Base-by-base conservation (phyloP, 306 rosid species). In the Lathyrus tuberosus region DNA sequence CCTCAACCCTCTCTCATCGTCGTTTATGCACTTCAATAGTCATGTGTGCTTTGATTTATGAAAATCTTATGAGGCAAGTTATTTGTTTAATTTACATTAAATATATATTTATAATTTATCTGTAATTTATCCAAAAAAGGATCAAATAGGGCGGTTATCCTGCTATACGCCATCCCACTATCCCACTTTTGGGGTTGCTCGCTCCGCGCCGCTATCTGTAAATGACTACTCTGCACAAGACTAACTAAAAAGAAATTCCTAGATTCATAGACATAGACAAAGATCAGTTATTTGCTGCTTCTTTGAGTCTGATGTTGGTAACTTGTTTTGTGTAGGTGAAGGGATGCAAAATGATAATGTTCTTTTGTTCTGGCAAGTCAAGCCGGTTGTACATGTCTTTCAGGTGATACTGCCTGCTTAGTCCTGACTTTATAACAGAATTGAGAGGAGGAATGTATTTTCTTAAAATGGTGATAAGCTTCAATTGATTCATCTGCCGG, bases 311-410 rank as follows among this genome's bases (percentile, higher is more conserved):
- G 69, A 71, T 73, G 35, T 24, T 70, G 41, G 31, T 62, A 2
- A 66, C 56, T 20, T 18, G 16, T 67, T 77, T 54, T 69, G 77
- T 83, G 81, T 61, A 91, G 96, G 87, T 67, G 96, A 91, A 73
- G 81, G 89, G 82, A 73, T 80, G 83, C 85, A 82, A 70, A 84
- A 82, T 75, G 91, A 79, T 67, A 83, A 87, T 4, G 76, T 94
- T 71, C 96, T 94, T 74, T 80, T 94, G 84, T 94, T 94, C 85
- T 94, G 99, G 99, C 99, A 91, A 86, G 98, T 89, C 67, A 87
- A 89, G 81, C 99, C 96, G 41, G 89, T 83, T 64, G 99, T 94
- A 72, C 95, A 87, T 54, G 95, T 89, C 62, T 94, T 85, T 84
- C 97, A 91, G 99, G 97, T 94, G 81, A 90, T 51, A 61, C 51